Evolutionary conservation across 108 stramenopile genomes (phyloP), one percentile per base, ranked within the genome.

Genomic region (Nannochloropsis granulata): DNA sequence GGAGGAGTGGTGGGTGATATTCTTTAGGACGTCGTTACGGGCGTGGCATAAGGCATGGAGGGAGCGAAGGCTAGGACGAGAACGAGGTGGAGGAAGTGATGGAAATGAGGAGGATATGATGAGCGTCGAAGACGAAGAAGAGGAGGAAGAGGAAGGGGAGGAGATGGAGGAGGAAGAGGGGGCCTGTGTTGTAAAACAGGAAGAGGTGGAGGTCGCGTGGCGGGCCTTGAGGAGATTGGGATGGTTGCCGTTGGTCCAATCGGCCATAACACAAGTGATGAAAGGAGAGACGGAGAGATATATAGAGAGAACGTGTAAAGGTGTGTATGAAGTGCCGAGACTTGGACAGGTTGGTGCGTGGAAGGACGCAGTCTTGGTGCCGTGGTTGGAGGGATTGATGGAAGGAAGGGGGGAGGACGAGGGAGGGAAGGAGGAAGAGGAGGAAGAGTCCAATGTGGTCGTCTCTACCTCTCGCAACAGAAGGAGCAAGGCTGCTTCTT

Each of bases 171-270:
- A 82, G 8, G 82, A 43, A 19, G 81, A 82, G 24, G 81, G 78
- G 10, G 82, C 82, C 23, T 25, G 56, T 34, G 85, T 82, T 44
- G 45, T 86, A 43, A 78, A 9, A 14, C 26, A 26, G 13, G 82
- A 82, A 13, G 86, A 86, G 82, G 44, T 86, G 79, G 34, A n/a
- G 44, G 78, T 45, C 79, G 78, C 81, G 79, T 86, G 82, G 86
- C 44, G 82, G 23, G 83, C 81, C 5, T 79, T 86, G 44, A 25
- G 83, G 78, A 25, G 79, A 8, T 21, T 86, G 44, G 82, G 82
- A 23, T 86, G 86, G 86, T 83, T 86, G 44, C 83, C 86, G 12
- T 82, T 86, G n/a, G 24, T 86, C 25, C 82, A 83, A 44, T 82
- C 82, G 43, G 44, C 79, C 79, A 79, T 86, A 13, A 82, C 86